Evolutionary conservation across 192 early-diverging fungal species (phyloP), one percentile per base, ranked within the genome.

Genomic region (Dimargaris xerosporica): DNA sequence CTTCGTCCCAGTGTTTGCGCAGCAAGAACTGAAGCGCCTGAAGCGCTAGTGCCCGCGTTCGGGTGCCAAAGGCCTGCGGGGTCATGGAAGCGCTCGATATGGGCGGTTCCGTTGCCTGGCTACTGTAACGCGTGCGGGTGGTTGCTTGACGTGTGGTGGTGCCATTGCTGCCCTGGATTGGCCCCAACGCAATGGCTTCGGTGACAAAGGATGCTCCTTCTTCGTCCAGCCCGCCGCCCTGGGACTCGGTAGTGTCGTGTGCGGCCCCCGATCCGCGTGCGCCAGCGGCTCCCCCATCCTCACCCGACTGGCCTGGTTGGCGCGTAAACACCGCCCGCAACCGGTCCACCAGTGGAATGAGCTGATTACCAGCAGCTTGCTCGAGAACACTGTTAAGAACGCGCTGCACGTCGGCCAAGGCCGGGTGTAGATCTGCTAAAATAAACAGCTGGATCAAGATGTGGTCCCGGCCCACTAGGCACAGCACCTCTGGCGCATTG

Each of bases 341-440:
- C 44, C 7, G 17, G 16, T 46, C 23, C 5, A 25, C 29, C 1
- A 59, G n/a, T 21, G 56, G 56, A 31, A 29, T 31, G 10, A 59
- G 56, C 12, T 29, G 56, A 13, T 59, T 31, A 17, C 30, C 34
- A 6, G 10, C 79, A 3, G 78, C 80, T 53, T 84, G 77, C 26
- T 76, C 82, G 44, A 75, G 73, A 75, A 72, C 78, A 61, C 75
- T 89, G 60, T 62, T 70, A 48, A 84, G 75, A 9, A 82, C 79
- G 63, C 80, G 77, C 54, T 77, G 79, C 26, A 81, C 78, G 64
- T 81, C 82, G 29, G 65, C 68, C 11, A 83, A 46, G 10, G 66
- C 73, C 3, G 82, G 81, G 62, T 93, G 87, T 1, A 81, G 80
- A 56, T 93, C 89, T 55, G 90, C 56, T 41, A 94, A 69, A 11